These are phyloP conservation scores for Xerocomus potaroensis DNA, from an alignment of 768 basidiomycete species.

Conservation along the genomic window DNA sequence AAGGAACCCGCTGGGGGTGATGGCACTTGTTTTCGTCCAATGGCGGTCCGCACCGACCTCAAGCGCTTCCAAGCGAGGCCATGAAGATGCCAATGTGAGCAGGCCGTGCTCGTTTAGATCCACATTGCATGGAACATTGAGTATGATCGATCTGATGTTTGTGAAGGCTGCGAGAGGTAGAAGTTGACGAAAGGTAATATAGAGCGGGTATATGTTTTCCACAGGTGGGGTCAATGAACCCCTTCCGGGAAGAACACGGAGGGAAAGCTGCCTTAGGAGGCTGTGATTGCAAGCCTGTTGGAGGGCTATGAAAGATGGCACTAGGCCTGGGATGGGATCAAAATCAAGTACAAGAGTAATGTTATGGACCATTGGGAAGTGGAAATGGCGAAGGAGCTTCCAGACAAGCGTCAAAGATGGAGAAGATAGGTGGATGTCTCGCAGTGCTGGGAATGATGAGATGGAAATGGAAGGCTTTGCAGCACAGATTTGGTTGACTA, in stretches of 20 bases:
- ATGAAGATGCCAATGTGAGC: slow-evolving; percentile 11
- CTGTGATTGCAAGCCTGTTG: background rate
- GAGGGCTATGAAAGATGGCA: slow-evolving; percentile 3
- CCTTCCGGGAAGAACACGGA: background rate
- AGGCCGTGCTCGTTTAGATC: slow-evolving; percentile 9
- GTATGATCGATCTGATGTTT: slow-evolving; percentile 4
- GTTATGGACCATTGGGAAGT: background rate
- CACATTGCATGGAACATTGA: background rate
- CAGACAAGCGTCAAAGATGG: background rate
- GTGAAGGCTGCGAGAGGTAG: slow-evolving; percentile 2
- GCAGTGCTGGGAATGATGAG: slow-evolving; percentile 5
- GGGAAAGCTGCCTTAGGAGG: background rate
- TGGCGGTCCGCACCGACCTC: too few species aligned
- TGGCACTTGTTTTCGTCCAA: too few species aligned
- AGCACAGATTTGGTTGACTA: background rate
- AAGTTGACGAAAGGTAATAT: slow-evolving; percentile 2
- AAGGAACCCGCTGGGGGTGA: too few species aligned
- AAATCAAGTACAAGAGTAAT: background rate
- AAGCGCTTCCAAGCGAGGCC: slow-evolving; percentile 6
- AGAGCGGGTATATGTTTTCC: background rate
- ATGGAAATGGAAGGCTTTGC: background rate
- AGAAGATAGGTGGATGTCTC: background rate
- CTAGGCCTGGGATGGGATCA: background rate
- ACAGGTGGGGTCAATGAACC: too few species aligned
- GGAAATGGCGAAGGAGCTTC: slow-evolving; percentile 2